phyloP scores from a whole-genome alignment of 2,329 filamentous ascomycete species.

The Diaporthe batatas region DNA sequence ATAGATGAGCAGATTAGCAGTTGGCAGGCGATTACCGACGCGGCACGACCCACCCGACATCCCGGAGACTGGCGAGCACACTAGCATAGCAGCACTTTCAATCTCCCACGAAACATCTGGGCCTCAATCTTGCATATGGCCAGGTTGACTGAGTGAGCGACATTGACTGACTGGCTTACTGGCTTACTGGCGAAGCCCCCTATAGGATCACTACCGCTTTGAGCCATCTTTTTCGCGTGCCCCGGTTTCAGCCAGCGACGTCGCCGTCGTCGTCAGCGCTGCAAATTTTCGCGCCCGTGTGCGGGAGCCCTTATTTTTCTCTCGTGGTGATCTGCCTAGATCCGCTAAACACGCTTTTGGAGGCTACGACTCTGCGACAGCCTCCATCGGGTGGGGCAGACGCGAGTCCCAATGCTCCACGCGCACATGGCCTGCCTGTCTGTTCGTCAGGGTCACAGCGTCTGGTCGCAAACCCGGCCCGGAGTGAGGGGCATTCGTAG shows the following conservation, averaged over 20 bases:
- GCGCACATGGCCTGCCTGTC: slow-evolving; percentile 5
- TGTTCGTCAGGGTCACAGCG: not conserved
- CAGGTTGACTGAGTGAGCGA: no score
- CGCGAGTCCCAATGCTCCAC: slow-evolving; percentile 3
- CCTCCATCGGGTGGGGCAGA: slow-evolving; percentile 9
- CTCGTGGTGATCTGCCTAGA: slow-evolving; percentile 6
- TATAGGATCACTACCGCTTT: slow-evolving; percentile 17
- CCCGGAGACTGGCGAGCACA: slow-evolving; percentile 9
- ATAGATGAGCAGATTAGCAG: slow-evolving; percentile 17
- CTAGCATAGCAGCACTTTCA: slow-evolving; percentile 1
- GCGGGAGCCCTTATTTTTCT: not conserved
- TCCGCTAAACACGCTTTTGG: slow-evolving; percentile 24
- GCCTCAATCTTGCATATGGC: slow-evolving; percentile 7
- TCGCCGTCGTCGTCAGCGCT: slow-evolving; percentile 30
- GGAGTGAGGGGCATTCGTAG: not conserved
- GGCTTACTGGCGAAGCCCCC: not conserved
- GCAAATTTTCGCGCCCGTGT: slow-evolving; percentile 9
- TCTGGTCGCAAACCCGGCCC: slow-evolving; percentile 22
- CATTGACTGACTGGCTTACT: not conserved
- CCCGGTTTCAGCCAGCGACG: slow-evolving; percentile 26
- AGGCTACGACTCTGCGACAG: slow-evolving; percentile 8
- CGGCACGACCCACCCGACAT: not conserved
- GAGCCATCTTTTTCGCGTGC: not conserved
- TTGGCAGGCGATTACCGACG: slow-evolving; percentile 25
- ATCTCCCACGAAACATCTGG: slow-evolving; percentile 6